Conservation (phyloP, 331 rosid species). For the Erythrophleum ivorense region DNA sequence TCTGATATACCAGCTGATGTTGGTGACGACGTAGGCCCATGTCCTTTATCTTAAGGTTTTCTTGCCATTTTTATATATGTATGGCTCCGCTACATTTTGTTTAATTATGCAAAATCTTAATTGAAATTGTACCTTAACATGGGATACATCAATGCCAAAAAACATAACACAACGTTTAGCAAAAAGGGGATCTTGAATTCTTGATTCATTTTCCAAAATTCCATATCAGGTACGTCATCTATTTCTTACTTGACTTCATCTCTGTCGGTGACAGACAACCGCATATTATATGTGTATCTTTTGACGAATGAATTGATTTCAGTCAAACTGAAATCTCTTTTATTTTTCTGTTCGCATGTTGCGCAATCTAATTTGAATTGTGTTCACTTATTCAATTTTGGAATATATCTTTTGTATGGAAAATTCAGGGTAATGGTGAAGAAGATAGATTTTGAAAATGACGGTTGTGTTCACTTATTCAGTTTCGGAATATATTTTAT, state of each 20-base stretch:
- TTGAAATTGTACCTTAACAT: slow-evolving; percentile 61
- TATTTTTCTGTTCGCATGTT: slow-evolving; percentile 22
- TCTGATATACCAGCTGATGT: slow-evolving; percentile 53
- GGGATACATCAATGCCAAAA: slow-evolving; percentile 66
- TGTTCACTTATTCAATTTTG: slow-evolving; percentile 29
- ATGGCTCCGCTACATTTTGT: slow-evolving; percentile 30
- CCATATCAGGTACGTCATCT: slow-evolving; percentile 67
- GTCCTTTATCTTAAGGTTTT: slow-evolving; percentile 61
- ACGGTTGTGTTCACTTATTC: not conserved
- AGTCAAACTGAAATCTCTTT: slow-evolving; percentile 2
- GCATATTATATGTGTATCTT: not conserved
- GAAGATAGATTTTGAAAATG: slow-evolving; percentile 5
- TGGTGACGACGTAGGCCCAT: slow-evolving; percentile 81
- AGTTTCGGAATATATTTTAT: slow-evolving; percentile 2
- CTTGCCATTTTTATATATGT: slow-evolving; percentile 14
- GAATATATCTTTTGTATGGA: not conserved
- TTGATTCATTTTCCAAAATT: slow-evolving; percentile 81
- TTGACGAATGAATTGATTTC: slow-evolving; percentile 21
- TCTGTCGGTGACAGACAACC: not conserved
- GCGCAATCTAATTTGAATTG: slow-evolving; percentile 10
- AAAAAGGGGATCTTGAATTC: slow-evolving; percentile 62
- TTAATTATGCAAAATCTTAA: slow-evolving; percentile 36
- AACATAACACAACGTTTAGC: slow-evolving; percentile 84
- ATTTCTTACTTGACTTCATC: slow-evolving; percentile 29
- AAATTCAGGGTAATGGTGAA: slow-evolving; percentile 10